These are phyloP conservation scores for Citrullus colocynthis DNA, from an alignment of 306 rosid genomes.

Conservation along the genomic window DNA sequence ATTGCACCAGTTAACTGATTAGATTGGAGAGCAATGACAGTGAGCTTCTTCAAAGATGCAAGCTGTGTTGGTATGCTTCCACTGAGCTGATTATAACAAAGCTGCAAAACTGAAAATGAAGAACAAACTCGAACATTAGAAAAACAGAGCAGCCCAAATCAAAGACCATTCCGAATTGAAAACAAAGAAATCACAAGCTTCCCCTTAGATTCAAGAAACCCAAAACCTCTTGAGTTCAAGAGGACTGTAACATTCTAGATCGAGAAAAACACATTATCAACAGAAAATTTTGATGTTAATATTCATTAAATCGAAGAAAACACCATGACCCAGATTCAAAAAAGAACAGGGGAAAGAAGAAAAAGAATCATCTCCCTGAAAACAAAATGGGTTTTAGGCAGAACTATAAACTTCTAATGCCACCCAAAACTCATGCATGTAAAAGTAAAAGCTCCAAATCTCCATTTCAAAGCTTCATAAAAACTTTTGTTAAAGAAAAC, in stretches of 20 bases:
- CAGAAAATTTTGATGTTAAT: background rate
- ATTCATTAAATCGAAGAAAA: background rate
- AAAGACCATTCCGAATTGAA: background rate
- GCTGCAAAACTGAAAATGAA: slow-evolving; percentile 66
- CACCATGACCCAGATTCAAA: background rate
- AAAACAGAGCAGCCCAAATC: background rate
- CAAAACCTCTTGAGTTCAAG: background rate
- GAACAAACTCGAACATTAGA: background rate
- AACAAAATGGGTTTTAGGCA: background rate
- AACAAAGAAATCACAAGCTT: slow-evolving; percentile 1
- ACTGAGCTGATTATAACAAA: slow-evolving; percentile 57
- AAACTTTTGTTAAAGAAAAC: background rate
- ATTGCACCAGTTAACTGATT: slow-evolving; percentile 63
- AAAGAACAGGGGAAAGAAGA: background rate
- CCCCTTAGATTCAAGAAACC: background rate
- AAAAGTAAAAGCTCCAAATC: background rate
- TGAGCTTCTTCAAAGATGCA: slow-evolving; percentile 37
- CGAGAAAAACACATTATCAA: background rate
- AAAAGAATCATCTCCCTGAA: background rate
- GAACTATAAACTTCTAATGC: background rate
- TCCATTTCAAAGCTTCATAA: background rate
- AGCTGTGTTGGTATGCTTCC: slow-evolving; percentile 67
- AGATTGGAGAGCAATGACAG: slow-evolving; percentile 61
- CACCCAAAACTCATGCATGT: slow-evolving; percentile 1
- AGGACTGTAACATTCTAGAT: background rate